Base-by-base conservation (phyloP, 768 basidiomycete species). In the Agrocybe praecox region DNA sequence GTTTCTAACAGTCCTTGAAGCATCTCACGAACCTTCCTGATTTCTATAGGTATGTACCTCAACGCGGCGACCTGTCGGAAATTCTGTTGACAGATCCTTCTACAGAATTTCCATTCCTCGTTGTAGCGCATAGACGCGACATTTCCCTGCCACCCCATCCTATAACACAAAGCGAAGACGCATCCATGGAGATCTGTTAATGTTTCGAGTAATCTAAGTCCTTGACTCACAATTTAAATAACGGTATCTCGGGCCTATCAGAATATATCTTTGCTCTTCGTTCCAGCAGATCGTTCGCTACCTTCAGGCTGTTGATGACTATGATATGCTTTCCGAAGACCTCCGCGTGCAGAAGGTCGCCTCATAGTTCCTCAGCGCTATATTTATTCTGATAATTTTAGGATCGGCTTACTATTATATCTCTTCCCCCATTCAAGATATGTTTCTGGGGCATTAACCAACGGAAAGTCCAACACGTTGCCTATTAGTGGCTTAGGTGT, bases 181-280 rank as follows among this genome's bases (percentile, higher is more conserved):
- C n/a, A n/a, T n/a, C n/a, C n/a, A n/a, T n/a, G n/a, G n/a, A n/a
- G n/a, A n/a, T n/a, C n/a, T n/a, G n/a, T n/a, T n/a, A n/a, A n/a
- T n/a, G n/a, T n/a, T n/a, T n/a, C n/a, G n/a, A 40, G 15, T 3
- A 29, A 32, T 15, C 4, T 22, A 36, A 14, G n/a, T 12, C 36
- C n/a, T 40, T 15, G 23, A 36, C 53, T 46, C 43, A 59, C 57
- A 59, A 12, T 12, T 59, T 43, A 14, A 51, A 14, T 10, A 60
- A 44, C 6, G 59, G 50, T 44, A 56, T 50, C n/a, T 73, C 72
- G 23, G 79, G 80, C 5, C 80, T 70, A 53, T 74, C 77, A 15
- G 78, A 78, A 49, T 80, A 81, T 23, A 75, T 76, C 2, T 75
- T 69, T 0, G 77, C 76, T 9, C 78, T 72, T 52, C 78, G 80